These are phyloP conservation scores for Acanthamoeba culbertsoni DNA, from an alignment of 208 protist species.

Conservation along the genomic window DNA sequence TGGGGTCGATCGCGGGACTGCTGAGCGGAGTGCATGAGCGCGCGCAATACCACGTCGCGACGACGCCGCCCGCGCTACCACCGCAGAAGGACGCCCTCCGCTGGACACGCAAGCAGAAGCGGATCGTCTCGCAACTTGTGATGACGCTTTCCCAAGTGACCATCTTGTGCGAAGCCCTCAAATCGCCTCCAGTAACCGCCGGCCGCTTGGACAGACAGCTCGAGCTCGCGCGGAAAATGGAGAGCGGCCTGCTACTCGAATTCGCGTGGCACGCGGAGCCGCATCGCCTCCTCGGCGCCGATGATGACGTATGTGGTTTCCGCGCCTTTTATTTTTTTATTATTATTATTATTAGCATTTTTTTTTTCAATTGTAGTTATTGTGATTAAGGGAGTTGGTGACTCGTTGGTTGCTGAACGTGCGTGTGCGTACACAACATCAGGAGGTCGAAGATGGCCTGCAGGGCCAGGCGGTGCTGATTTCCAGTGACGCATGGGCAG, in stretches of 20 bases:
- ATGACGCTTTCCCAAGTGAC: constrained; percentile 1
- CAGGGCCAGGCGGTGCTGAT: background rate
- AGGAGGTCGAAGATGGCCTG: background rate
- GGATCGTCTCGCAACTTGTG: background rate
- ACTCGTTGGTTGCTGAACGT: too few relatives aligned
- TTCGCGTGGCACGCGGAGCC: constrained; percentile 24
- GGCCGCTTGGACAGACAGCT: background rate
- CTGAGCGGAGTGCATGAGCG: background rate
- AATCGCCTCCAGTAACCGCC: background rate
- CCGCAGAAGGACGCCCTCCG: constrained; percentile 5
- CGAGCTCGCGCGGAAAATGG: background rate
- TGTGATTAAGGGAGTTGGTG: too few relatives aligned
- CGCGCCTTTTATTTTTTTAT: too few relatives aligned
- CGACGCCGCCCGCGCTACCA: background rate
- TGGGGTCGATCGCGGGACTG: background rate
- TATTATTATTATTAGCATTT: too few relatives aligned
- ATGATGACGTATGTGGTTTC: too few relatives aligned
- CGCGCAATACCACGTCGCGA: background rate
- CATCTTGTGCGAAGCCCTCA: constrained; percentile 11
- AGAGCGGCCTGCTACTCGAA: background rate
- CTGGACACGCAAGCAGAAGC: background rate
- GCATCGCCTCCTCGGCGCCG: background rate
- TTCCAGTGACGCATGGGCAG: background rate
- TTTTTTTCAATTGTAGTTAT: too few relatives aligned
- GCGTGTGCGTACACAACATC: too few relatives aligned